phyloP scores from a whole-genome alignment of 805 yeast species.

The fission yeast (Schizosaccharomyces pombe) region DNA sequence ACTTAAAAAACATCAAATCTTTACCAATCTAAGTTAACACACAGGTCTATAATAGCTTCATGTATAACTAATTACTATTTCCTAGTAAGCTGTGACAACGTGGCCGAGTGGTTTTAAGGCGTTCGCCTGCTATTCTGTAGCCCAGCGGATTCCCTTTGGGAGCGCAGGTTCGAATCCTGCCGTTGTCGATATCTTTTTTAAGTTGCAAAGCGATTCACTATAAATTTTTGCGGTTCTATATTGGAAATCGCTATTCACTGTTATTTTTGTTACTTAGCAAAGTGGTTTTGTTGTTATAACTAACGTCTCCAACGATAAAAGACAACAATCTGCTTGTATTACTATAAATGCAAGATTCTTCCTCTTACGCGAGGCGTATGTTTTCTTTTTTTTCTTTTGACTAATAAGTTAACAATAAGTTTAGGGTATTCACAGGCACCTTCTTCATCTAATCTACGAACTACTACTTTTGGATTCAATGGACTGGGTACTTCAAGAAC shows the following conservation, averaged over 20 bases:
- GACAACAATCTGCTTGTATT: not conserved
- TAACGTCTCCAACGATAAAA: not conserved
- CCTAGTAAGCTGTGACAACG: too few species aligned
- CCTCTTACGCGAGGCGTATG: not conserved
- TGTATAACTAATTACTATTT: too few species aligned
- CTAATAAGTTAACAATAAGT: not conserved
- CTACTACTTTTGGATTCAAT: not conserved
- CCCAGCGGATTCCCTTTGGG: constrained; percentile 3
- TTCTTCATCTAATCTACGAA: not conserved
- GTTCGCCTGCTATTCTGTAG: constrained; percentile 1
- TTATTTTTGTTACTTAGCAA: too few species aligned
- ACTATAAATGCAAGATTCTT: constrained; percentile 1
- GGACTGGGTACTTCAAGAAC: not conserved
- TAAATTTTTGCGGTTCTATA: too few species aligned
- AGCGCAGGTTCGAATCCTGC: constrained; percentile 5
- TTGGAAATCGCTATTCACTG: too few species aligned
- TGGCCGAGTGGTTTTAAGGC: constrained; percentile 2
- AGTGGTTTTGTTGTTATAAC: too few species aligned
- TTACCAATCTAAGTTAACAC: too few species aligned
- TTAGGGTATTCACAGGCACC: not conserved
- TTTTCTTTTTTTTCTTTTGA: not conserved
- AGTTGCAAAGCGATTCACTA: too few species aligned
- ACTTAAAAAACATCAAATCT: too few species aligned
- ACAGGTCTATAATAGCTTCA: too few species aligned
- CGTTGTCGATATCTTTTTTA: too few species aligned